Conservation (phyloP, 106 monocot genomes). For the Iris macrosiphon region DNA sequence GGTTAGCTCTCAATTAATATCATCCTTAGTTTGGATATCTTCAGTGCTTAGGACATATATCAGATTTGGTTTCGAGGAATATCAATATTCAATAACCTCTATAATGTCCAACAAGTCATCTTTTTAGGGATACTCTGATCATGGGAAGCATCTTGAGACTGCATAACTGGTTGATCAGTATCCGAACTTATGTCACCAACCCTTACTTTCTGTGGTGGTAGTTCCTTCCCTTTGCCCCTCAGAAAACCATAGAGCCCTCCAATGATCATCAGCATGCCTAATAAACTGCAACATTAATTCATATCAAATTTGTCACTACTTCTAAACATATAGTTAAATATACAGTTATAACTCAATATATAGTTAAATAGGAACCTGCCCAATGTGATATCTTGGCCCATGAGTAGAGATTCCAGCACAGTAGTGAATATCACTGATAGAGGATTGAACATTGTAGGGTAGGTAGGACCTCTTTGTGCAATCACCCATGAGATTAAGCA, state of each 20-base stretch:
- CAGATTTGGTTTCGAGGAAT: too few relatives aligned
- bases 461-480: constrained; percentile 29
- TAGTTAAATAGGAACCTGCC: constrained; percentile 24
- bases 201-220: background rate
- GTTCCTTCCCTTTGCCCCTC: constrained; percentile 13
- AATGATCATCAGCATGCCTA: constrained; percentile 13
- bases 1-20: too few relatives aligned
- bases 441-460: constrained; percentile 41
- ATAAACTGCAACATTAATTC: constrained; percentile 5
- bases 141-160: background rate
- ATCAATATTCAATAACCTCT: too few relatives aligned
- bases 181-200: background rate
- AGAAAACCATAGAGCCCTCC: constrained; percentile 17
- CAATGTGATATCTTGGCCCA: constrained; percentile 32
- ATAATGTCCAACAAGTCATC: too few relatives aligned
- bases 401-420: constrained; percentile 24
- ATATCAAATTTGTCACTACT: background rate
- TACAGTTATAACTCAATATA: background rate
- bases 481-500: constrained; percentile 27
- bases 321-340: background rate
- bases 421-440: constrained; percentile 32
- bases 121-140: too few relatives aligned
- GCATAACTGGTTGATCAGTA: background rate
- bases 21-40: too few relatives aligned
- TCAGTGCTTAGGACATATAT: too few relatives aligned